Evolutionary conservation across 768 basidiomycete genomes (phyloP), one percentile per base, ranked within the genome.

Genomic region (Mycena venus): DNA sequence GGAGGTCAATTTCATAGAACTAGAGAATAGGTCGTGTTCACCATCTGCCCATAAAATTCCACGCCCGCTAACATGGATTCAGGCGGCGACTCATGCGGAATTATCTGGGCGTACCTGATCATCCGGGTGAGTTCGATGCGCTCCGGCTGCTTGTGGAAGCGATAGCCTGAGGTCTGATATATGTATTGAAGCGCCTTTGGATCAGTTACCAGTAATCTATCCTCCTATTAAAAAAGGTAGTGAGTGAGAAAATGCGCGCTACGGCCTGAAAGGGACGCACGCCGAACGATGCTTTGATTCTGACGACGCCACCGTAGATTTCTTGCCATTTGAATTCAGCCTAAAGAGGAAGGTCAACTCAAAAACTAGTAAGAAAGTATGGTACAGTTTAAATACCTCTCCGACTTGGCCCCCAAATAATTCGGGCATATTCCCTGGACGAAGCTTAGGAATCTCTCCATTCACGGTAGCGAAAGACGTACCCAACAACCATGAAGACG

Each of bases 181-280:
- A 90, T 86, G 70, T 86, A 84, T 58, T 86, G 85, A 34, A 87
- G 80, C 4, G 88, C 88, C 74, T 90, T 90, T 6, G 88, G 85
- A 77, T 90, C 89, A 7, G 87, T 80, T 4, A 90, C 75, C 38
- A 89, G 77, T 21, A 90, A 85, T 31, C 85, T 82, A 68, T 89
- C 85, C 74, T 84, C 85, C 89, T 88, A 65, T 19, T 44, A 38
- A 42, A 49, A 40, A 61, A n/a, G n/a, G n/a, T n/a, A n/a, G n/a
- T n/a, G n/a, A 55, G 25, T 67, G 40, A 64, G 42, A 55, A 56
- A 25, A 49, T 76, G 19, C 40, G 38, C 19, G 36, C 36, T 25
- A 65, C 27, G 58, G 38, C 40, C 27, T 21, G 25, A 44, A 29
- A 62, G 65, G 69, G 27, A 73, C 84, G 65, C 76, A 86, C 86